Conservation (phyloP, 2,329 filamentous ascomycete species). For the Herpotrichia juniperi region DNA sequence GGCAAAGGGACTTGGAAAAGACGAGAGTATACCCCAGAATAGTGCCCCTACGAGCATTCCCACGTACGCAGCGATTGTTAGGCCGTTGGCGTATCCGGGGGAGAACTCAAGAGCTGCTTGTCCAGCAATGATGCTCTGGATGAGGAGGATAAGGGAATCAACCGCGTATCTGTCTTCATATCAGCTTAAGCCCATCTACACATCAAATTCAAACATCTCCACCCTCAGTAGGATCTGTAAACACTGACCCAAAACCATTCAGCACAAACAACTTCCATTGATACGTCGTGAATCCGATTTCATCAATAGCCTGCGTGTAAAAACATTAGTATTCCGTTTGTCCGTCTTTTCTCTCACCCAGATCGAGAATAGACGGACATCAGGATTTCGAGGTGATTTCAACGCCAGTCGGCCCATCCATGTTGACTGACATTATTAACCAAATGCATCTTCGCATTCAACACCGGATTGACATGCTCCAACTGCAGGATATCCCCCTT, state of each 20-base stretch:
- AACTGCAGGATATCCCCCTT: conserved; percentile 61
- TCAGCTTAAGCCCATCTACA: neutral
- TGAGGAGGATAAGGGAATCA: conserved; percentile 61
- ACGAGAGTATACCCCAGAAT: conserved; percentile 71
- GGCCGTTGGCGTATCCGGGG: conserved; percentile 60
- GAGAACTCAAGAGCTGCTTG: conserved; percentile 66
- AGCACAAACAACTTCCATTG: conserved; percentile 66
- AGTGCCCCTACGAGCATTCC: conserved; percentile 64
- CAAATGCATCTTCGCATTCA: conserved; percentile 71
- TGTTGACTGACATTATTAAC: conserved; percentile 67
- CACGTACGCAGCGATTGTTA: conserved; percentile 68
- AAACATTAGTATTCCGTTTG: neutral
- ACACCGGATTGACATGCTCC: conserved; percentile 65
- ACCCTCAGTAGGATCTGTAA: neutral
- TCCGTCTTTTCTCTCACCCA: neutral
- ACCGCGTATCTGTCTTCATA: conserved; percentile 58
- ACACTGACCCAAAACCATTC: conserved; percentile 64
- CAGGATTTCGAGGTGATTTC: neutral
- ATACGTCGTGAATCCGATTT: conserved; percentile 60
- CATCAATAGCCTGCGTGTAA: conserved; percentile 52
- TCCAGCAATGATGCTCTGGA: conserved; percentile 68
- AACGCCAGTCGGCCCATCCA: neutral
- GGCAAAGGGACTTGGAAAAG: neutral
- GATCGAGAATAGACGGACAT: neutral
- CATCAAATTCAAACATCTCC: neutral